Evolutionary conservation across 805 yeast genomes (phyloP), one percentile per base, ranked within the genome.

Genomic region (Candida boleticola): DNA sequence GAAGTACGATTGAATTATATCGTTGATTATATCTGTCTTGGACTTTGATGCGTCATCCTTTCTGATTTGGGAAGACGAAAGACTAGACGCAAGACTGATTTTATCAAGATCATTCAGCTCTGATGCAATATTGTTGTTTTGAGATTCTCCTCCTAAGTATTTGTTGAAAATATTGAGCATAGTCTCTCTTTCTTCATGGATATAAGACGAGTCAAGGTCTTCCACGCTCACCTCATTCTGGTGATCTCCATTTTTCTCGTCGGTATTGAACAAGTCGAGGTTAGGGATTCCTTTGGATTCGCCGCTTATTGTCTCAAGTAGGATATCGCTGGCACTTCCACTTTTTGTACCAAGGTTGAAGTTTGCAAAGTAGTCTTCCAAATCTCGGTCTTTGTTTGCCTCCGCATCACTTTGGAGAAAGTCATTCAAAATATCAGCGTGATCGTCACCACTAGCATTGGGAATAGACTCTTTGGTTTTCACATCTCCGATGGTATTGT

Each of bases 121-220:
- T n/a, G n/a, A n/a, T n/a, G n/a, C n/a, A n/a, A n/a, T n/a, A 7
- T 23, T 23, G 27, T 7, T 7, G 27, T 23, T 11, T 7, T 23
- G 7, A 11, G 7, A 7, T 23, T 7, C 27, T 23, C 27, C 18
- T 13, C 35, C 39, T 46, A 55, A 49, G 36, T 58, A 59, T 13
- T 57, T 51, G 26, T 58, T 51, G 42, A 60, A 58, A 21, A 60
- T 54, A 37, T 58, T 52, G 39, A 48, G 54, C 36, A 59, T 58
- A 25, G 57, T 42, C 39, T 45, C 45, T 37, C 49, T 53, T 41
- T 59, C 64, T 23, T 55, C 57, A 16, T 54, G 46, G 6, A 50
- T 42, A 31, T 31, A 31, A 18, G 16, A n/a, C 19, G 35, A 31
- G 13, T 31, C 35, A 19, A 31, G 35, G 18, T 31, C 35, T 19